Percentiles rank a stretch among this genome's conserved stretches.
Evolutionary conservation across 73 alveolate genomes (phyloP).

Genomic region (Paramecium pentaurelia): DNA sequence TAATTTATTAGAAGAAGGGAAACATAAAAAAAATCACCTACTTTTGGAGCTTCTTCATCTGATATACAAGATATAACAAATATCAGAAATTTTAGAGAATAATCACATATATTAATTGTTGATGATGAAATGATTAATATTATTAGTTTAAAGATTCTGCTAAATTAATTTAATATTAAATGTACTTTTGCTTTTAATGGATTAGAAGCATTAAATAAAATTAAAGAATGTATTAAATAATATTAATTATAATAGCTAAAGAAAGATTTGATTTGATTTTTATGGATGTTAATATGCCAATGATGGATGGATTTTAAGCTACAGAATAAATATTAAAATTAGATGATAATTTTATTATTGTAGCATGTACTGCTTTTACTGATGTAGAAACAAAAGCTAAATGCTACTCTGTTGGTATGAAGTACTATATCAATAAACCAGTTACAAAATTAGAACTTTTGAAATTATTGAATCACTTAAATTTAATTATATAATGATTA

Average conservation of each 20-base stretch:
- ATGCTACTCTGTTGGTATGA: not conserved
- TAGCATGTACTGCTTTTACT: constrained; percentile 36
- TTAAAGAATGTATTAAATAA: not conserved
- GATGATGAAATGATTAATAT: constrained; percentile 40
- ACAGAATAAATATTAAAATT: not conserved
- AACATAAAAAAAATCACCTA: not conserved
- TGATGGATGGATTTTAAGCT: constrained; percentile 57
- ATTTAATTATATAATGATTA: not conserved
- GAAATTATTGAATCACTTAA: not conserved
- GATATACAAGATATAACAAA: not conserved
- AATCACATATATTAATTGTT: not conserved
- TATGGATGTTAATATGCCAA: constrained; percentile 62
- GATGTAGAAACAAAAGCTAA: constrained; percentile 1
- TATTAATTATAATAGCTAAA: not conserved
- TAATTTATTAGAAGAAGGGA: not conserved
- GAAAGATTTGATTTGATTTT: not conserved
- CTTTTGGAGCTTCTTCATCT: not conserved
- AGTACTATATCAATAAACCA: constrained; percentile 5
- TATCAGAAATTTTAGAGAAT: not conserved
- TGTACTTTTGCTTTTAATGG: constrained; percentile 17
- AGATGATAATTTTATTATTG: not conserved
- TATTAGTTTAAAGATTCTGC: not conserved
- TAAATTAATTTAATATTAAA: not conserved
- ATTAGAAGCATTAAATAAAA: not conserved
- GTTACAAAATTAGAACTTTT: not conserved